These are phyloP conservation scores for Phaffia tasmanica DNA, from an alignment of 768 basidiomycete species.

Conservation along the genomic window DNA sequence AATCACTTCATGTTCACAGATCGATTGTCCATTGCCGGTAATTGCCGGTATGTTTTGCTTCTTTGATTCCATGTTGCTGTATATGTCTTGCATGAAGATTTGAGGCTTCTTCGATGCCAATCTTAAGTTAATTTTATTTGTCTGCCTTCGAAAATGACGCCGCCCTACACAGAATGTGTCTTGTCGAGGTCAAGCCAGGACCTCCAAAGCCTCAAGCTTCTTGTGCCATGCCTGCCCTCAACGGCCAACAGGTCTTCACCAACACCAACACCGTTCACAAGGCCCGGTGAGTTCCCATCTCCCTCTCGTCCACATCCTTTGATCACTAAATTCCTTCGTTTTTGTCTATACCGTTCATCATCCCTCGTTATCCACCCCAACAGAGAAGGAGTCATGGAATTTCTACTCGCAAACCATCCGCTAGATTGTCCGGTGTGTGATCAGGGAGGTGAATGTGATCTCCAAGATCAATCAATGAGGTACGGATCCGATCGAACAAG, in stretches of 20 bases:
- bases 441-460: conserved; percentile 92
- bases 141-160: background rate
- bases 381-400: conserved; percentile 98
- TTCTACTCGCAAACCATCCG: conserved; percentile 92
- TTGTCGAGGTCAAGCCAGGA: conserved; percentile 66
- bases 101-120: background rate
- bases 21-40: conserved; percentile 81
- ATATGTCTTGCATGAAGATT: conserved; percentile 8
- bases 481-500: conserved; percentile 95
- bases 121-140: background rate
- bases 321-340: background rate
- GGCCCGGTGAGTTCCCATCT: conserved; percentile 50
- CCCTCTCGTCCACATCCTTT: background rate
- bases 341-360: conserved; percentile 13
- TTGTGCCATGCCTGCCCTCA: conserved; percentile 91
- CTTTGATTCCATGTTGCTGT: conserved; percentile 15
- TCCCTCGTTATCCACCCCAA: conserved; percentile 1
- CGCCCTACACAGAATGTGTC: conserved; percentile 68
- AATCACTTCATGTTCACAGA: conserved; percentile 64
- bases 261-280: conserved; percentile 39
- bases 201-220: conserved; percentile 51
- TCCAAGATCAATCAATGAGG: conserved; percentile 98
- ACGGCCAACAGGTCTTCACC: conserved; percentile 45
- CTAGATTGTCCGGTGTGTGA: conserved; percentile 95
- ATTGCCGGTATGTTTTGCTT: conserved; percentile 65